These are phyloP conservation scores for Xylaria sp. DNA, from an alignment of 2,329 filamentous ascomycete species.

Conservation along the genomic window DNA sequence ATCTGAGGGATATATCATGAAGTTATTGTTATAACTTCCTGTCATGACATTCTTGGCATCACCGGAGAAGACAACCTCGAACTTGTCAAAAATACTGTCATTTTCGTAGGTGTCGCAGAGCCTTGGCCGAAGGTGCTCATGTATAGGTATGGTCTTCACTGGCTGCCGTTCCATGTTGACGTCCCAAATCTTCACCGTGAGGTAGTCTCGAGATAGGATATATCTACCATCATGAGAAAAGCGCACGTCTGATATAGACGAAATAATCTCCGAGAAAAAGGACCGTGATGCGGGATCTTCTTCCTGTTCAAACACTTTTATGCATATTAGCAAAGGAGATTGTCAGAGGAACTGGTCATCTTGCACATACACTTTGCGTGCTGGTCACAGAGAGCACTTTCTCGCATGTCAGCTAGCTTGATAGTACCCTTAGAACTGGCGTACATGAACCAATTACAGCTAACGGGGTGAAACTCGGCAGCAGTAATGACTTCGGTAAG, in stretches of 20 bases:
- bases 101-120: constrained; percentile 99
- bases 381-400: constrained; percentile 93
- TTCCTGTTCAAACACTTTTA: constrained; percentile 94
- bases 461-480: constrained; percentile 93
- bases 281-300: constrained; percentile 96
- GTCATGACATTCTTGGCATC: constrained; percentile 99
- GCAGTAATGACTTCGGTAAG: constrained; percentile 98
- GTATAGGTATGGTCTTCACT: constrained; percentile 97
- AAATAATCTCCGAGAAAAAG: constrained; percentile 99
- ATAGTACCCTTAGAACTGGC: constrained; percentile 99
- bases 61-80: constrained; percentile 97
- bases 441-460: constrained; percentile 99
- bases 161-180: constrained; percentile 99
- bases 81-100: constrained; percentile 99
- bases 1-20: constrained; percentile 99
- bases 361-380: constrained; percentile 91
- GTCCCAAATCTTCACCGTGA: constrained; percentile 99
- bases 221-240: constrained; percentile 97
- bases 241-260: constrained; percentile 96
- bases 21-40: constrained; percentile 99
- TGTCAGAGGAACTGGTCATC: neutral
- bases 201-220: constrained; percentile 95
- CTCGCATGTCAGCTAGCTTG: constrained; percentile 97
- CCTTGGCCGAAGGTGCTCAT: constrained; percentile 91
- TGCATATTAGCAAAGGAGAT: constrained; percentile 20